Evolutionary conservation across 805 yeast genomes (phyloP), one percentile per base, ranked within the genome.

Genomic region (Lipomyces oligophaga): DNA sequence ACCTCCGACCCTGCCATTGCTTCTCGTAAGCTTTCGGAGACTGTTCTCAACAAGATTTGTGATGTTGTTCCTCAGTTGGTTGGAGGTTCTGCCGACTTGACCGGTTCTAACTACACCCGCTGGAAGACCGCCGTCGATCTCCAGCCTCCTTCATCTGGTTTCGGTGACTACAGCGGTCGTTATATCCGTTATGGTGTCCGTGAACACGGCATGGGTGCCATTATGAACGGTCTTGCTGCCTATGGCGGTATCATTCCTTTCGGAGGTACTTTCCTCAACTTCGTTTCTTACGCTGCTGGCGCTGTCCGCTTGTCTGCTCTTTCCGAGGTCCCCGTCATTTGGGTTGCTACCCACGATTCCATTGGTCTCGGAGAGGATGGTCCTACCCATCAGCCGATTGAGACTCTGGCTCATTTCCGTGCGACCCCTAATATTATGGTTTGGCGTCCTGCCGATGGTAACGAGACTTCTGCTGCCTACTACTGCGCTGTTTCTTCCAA

Each of bases 141-240:
- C 89, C 96, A 93, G 78, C 85, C 93, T 45, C 85, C 87, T 45
- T 64, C 79, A 46, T 71, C 87, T 50, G 80, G 80, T 38, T 73
- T 86, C 59, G 97, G 97, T 70, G 80, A 80, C 64, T 89, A 83
- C 76, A 56, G 80, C 48, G 98, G 98, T 67, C 83, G 96, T 68
- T 90, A 90, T 76, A 76, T 90, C 71, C 83, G 97, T 75, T 90
- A 83, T 69, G 98, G 98, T 81, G 96, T 90, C 58, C 84, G 98
- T 74, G 98, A 90, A 77, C 97, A 93, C 73, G 97, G 86, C 70
- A 88, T 90, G 97, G 96, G 96, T 74, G 96, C 97, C 58, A 84
- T 89, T 69, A 78, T 89, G 80, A 90, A 93, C 73, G 98, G 98
- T 83, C 84, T 90, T 61, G 77, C 93, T 50, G 97, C 96, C 45